These are phyloP conservation scores for Senna siamea DNA, from an alignment of 306 rosid genomes.

Conservation along the genomic window DNA sequence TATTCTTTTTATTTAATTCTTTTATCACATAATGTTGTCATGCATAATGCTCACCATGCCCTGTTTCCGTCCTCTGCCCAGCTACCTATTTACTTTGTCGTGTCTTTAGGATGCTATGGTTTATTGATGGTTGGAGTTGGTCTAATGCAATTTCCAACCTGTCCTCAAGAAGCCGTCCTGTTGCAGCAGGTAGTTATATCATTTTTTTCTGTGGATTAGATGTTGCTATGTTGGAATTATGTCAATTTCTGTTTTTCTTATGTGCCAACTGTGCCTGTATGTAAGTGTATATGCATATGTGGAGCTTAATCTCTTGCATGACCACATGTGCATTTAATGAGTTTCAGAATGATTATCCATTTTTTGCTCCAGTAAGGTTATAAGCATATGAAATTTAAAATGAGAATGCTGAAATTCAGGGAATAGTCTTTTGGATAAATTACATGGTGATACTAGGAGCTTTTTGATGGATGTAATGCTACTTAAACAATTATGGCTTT, in stretches of 20 bases:
- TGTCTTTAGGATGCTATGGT: slow-evolving; percentile 92
- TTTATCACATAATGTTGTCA: slow-evolving; percentile 6
- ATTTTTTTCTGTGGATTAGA: slow-evolving; percentile 19
- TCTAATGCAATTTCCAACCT: slow-evolving; percentile 81
- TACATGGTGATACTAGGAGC: background rate
- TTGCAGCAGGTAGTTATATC: slow-evolving; percentile 62
- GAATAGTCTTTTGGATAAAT: background rate
- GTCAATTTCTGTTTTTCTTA: slow-evolving; percentile 5
- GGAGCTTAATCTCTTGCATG: slow-evolving; percentile 9
- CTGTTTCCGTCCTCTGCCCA: slow-evolving; percentile 45
- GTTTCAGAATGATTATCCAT: slow-evolving; percentile 9
- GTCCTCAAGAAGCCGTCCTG: slow-evolving; percentile 77
- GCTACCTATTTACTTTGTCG: slow-evolving; percentile 80
- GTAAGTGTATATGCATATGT: background rate
- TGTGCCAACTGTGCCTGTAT: background rate
- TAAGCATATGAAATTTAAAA: background rate
- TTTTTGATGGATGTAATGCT: background rate
- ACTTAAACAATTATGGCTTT: background rate
- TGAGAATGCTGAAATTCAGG: background rate
- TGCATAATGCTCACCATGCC: slow-evolving; percentile 34
- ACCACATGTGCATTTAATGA: slow-evolving; percentile 1
- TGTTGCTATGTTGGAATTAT: slow-evolving; percentile 13
- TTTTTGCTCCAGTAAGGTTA: background rate
- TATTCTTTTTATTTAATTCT: slow-evolving; percentile 15
- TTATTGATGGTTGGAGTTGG: slow-evolving; percentile 93